These are phyloP conservation scores for Penstemon davidsonii DNA, from an alignment of 257 asterid species.

Conservation along the genomic window DNA sequence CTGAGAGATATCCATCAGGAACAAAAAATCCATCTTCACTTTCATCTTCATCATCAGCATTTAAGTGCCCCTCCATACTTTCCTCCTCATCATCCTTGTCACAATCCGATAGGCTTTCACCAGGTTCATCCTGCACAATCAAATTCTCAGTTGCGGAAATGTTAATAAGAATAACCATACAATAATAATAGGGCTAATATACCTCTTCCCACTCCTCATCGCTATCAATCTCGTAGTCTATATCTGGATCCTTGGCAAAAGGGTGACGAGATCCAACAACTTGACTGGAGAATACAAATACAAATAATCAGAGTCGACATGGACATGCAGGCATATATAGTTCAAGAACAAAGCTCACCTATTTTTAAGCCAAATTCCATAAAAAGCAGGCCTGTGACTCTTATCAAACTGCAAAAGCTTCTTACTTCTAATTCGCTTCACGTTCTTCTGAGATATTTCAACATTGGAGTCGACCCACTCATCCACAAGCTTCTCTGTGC, in stretches of 20 bases:
- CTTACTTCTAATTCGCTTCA: conserved; percentile 36
- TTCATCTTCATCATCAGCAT: conserved; percentile 73
- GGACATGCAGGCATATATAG: conserved; percentile 4
- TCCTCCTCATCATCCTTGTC: conserved; percentile 82
- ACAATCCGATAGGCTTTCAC: conserved; percentile 93
- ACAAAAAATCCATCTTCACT: conserved; percentile 94
- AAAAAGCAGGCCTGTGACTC: conserved; percentile 91
- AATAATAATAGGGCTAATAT: conserved; percentile 26
- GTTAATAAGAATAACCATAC: conserved; percentile 20
- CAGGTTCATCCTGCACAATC: conserved; percentile 83
- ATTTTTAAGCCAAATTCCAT: conserved; percentile 78
- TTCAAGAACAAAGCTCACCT: conserved; percentile 44
- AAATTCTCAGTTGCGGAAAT: conserved; percentile 20
- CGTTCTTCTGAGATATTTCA: conserved; percentile 35
- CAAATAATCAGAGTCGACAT: conserved; percentile 28
- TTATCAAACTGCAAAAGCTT: conserved; percentile 90
- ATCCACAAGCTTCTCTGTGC: conserved; percentile 50
- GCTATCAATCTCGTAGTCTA: conserved; percentile 89
- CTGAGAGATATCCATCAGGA: conserved; percentile 98
- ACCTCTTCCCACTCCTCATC: conserved; percentile 99
- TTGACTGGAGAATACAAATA: conserved; percentile 54
- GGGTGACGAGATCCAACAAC: conserved; percentile 66
- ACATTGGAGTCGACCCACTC: conserved; percentile 48
- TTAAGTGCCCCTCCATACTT: conserved; percentile 50
- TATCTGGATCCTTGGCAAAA: conserved; percentile 65